Evolutionary conservation across 805 yeast genomes (phyloP).

Genomic region (Saccharomycopsis sp.): DNA sequence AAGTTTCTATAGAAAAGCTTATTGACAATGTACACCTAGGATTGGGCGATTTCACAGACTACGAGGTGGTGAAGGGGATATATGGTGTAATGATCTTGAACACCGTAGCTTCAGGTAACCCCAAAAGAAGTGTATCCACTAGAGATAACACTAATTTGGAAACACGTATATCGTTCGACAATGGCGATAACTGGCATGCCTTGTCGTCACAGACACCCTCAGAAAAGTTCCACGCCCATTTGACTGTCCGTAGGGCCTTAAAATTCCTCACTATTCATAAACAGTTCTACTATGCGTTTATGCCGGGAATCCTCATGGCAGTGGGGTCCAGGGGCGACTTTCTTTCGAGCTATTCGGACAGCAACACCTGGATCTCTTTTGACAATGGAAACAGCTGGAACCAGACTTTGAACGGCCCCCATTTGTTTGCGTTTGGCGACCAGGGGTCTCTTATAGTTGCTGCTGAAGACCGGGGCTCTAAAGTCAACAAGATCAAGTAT

Average conservation of each 20-base stretch:
- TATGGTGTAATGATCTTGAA: slow-evolving; percentile 58
- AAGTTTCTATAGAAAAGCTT: background rate
- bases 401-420: slow-evolving; percentile 43
- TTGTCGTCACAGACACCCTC: slow-evolving; percentile 24
- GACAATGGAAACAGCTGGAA: slow-evolving; percentile 74
- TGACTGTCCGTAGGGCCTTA: slow-evolving; percentile 27
- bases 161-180: slow-evolving; percentile 32
- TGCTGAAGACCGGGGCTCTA: slow-evolving; percentile 34
- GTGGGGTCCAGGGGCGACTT: slow-evolving; percentile 34
- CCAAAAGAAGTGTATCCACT: slow-evolving; percentile 17
- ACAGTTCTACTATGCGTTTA: slow-evolving; percentile 31
- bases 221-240: slow-evolving; percentile 28
- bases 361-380: slow-evolving; percentile 51
- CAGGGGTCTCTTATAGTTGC: slow-evolving; percentile 67
- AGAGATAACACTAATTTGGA: slow-evolving; percentile 21
- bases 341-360: slow-evolving; percentile 23
- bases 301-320: slow-evolving; percentile 40
- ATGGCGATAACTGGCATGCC: slow-evolving; percentile 31
- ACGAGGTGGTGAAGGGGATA: slow-evolving; percentile 36
- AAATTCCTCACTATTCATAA: slow-evolving; percentile 14
- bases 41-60: slow-evolving; percentile 28
- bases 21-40: slow-evolving; percentile 35
- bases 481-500: slow-evolving; percentile 31
- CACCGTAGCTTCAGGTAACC: slow-evolving; percentile 20
- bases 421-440: slow-evolving; percentile 59